These are phyloP conservation scores for Podaxis sp. DNA, from an alignment of 768 basidiomycete species.

Conservation along the genomic window DNA sequence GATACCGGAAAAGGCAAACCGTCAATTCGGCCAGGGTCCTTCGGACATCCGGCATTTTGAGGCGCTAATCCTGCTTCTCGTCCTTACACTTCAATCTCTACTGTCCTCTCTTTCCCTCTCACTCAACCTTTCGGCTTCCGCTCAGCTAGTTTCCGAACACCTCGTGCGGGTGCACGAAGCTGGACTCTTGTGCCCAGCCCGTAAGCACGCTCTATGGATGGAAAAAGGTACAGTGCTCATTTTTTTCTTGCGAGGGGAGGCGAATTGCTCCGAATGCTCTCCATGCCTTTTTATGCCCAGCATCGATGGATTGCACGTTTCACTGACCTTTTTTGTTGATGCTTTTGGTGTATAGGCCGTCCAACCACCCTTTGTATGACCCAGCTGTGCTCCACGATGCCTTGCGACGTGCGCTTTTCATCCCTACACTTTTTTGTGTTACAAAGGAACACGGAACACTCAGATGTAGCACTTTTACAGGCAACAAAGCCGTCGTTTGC, in stretches of 20 bases:
- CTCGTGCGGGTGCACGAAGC: constrained; percentile 69
- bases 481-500: constrained; percentile 83
- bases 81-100: constrained; percentile 8
- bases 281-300: neutral
- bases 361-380: constrained; percentile 56
- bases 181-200: constrained; percentile 61
- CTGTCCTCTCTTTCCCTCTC: constrained; percentile 12
- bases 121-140: neutral
- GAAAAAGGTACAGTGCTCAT: constrained; percentile 44
- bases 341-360: constrained; percentile 34
- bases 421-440: neutral
- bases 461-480: constrained; percentile 33
- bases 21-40: neutral
- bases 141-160: neutral
- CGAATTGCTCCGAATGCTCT: neutral
- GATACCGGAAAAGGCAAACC: constrained; percentile 15
- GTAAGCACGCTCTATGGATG: constrained; percentile 74
- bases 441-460: neutral
- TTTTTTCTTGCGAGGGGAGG: neutral
- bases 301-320: neutral
- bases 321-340: constrained; percentile 2
- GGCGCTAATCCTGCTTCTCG: neutral
- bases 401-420: constrained; percentile 52
- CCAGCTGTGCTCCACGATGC: constrained; percentile 56
- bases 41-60: neutral